Evolutionary conservation across 352 stramenopile species (phyloP).

Genomic region (Phytophthora nicotianae): DNA sequence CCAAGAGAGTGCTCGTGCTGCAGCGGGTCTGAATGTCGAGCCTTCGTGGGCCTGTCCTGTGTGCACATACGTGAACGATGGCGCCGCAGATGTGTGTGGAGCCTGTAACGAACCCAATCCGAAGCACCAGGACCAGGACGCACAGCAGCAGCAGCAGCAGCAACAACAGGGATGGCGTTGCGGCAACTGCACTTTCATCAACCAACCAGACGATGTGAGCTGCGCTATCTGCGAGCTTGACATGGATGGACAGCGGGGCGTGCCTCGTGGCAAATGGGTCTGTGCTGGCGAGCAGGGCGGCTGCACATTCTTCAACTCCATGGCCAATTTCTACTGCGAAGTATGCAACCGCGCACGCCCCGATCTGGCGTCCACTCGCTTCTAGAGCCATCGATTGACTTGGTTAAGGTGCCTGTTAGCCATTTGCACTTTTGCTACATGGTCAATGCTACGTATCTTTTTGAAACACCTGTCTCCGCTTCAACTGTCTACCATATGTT

Average conservation of each 20-base stretch:
- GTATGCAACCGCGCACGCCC: constrained; percentile 87
- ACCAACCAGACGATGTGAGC: constrained; percentile 67
- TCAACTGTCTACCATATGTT: constrained; percentile 10
- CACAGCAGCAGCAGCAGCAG: constrained; percentile 44
- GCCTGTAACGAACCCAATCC: constrained; percentile 74
- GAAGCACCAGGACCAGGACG: constrained; percentile 34
- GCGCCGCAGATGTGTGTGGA: constrained; percentile 39
- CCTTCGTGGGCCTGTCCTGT: constrained; percentile 68
- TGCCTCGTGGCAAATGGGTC: constrained; percentile 86
- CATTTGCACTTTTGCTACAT: constrained; percentile 11
- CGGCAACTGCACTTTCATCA: constrained; percentile 88
- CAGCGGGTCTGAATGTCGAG: constrained; percentile 19
- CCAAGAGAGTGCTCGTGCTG: constrained; percentile 29
- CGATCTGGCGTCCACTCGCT: constrained; percentile 72
- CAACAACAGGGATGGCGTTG: constrained; percentile 76
- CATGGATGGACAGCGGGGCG: constrained; percentile 75
- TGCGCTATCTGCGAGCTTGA: constrained; percentile 87
- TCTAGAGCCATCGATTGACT: constrained; percentile 38
- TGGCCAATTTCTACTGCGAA: constrained; percentile 88
- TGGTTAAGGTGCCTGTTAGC: too few relatives aligned
- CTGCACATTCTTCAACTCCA: constrained; percentile 89
- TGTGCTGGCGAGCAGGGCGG: constrained; percentile 83
- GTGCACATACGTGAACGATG: constrained; percentile 84
- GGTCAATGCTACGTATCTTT: constrained; percentile 3
- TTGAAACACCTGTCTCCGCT: constrained; percentile 13